Evolutionary conservation across 2,329 filamentous ascomycete species (phyloP), one percentile per base, ranked within the genome.

Genomic region (Epicoccum nigrum): DNA sequence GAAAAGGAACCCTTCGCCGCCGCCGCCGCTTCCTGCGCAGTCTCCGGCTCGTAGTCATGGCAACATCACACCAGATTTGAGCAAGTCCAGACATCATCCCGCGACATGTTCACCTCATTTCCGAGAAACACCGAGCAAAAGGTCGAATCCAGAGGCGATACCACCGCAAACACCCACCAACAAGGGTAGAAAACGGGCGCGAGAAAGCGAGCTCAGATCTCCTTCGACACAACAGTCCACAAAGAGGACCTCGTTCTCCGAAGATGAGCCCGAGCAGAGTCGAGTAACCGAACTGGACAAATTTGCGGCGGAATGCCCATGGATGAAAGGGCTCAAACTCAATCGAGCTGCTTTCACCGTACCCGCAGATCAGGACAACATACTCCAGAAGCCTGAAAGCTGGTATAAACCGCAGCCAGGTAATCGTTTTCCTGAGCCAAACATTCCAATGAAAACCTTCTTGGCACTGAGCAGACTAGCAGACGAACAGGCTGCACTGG

Each of bases 351-450:
- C 60, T 12, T 39, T 56, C n/a, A 67, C 49, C 23, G 69, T 76
- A 4, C 75, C 79, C 2, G 70, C 65, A 20, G 74, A 80, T 13
- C 85, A 87, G 58, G 62, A 68, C 34, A 59, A 71, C 7, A 69
- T 86, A 4, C 68, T 87, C 1, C 74, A 78, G 5, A 64, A 73
- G 9, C 54, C 69, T 5, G 72, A 77, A 13, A 80, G 63, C 30
- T 67, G 64, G 64, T 45, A 58, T 19, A 60, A 63, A 41, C 55
- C 74, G 8, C 55, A 64, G 13, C 64, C 71, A 4, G 75, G 75
- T 13, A 46, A 56, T 2, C 54, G 54, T 6, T 72, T 75, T 19
- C 73, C 74, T 4, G 45, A 55, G 15, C 69, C 70, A 6, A 77
- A 77, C 51, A 63, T 78, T 13, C 76, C 76, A 4, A 63, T 72